Base-by-base conservation (phyloP, 495 filamentous ascomycete genomes). In the Platismatia glauca region DNA sequence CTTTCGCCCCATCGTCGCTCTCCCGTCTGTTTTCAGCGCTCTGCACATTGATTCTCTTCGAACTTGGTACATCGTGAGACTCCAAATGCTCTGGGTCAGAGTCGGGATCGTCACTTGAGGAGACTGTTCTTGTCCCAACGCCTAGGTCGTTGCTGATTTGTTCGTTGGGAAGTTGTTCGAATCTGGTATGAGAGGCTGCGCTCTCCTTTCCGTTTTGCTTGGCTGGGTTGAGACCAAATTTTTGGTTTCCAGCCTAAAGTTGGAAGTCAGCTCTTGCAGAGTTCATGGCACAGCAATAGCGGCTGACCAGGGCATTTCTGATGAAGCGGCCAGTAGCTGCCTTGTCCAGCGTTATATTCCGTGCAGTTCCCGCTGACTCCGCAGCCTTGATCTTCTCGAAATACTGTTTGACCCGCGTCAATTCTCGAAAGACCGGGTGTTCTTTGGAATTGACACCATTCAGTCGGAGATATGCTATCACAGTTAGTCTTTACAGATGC, bases 331-430 rank as follows among this genome's bases (percentile, higher is more conserved):
- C 79, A 34, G 89, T 91, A 34, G 90, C 94, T 60, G 81, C 79
- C 68, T 89, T 95, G 68, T 98, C 88, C 29, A 98, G 75, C 9
- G 73, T 82, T 69, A 83, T 75, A 29, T 81, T 79, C 38, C 82
- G 79, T 58, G 79, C 77, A 52, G 79, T 78, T 0, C 82, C 75
- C 37, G 74, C 75, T 1, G 66, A 74, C 71, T 89, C 83, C 58
- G 82, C 74, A 38, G 70, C 74, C 71, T 95, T 88, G 68, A 97
- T 91, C 77, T 97, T 98, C n/a, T 84, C 84, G 69, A 95, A 91
- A 73, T 97, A 97, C 71, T 91, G 87, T 71, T 83, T 89, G 58
- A 97, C 86, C 56, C 94, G 83, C 7, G 82, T 84, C 59, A 98
- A 79, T 77, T 98, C 94, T 55, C 77, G 77, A 74, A 89, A 93